Evolutionary conservation across 2,329 filamentous ascomycete genomes (phyloP).

Genomic region (Scytalidium lignicola): DNA sequence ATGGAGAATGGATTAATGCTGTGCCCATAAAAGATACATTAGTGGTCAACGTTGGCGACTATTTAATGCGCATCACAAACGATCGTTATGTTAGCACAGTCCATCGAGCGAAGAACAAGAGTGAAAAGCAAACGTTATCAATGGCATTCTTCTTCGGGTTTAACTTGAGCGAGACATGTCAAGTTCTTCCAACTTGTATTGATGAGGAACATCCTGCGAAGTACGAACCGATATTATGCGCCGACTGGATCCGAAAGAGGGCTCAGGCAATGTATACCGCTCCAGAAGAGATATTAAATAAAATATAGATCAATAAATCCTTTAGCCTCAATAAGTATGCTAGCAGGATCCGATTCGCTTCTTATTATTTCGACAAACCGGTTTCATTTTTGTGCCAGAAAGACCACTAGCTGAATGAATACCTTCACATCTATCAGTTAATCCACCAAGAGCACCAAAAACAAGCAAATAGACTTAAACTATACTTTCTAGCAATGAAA

Average conservation of each 20-base stretch:
- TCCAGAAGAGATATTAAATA: too few species aligned
- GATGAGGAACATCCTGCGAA: conserved; percentile 36
- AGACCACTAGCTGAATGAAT: too few species aligned
- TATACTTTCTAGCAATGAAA: too few species aligned
- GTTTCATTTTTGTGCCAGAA: too few species aligned
- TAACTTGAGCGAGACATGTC: conserved; percentile 41
- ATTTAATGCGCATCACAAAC: conserved; percentile 40
- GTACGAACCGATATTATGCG: conserved; percentile 42
- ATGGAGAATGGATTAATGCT: conserved; percentile 34
- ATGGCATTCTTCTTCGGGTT: conserved; percentile 48
- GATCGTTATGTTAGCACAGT: conserved; percentile 40
- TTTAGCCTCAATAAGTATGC: too few species aligned
- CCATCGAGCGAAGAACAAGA: conserved; percentile 39
- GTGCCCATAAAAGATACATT: conserved; percentile 35
- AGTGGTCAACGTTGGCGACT: conserved; percentile 44
- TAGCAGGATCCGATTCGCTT: too few species aligned
- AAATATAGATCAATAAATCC: too few species aligned
- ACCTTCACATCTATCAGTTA: too few species aligned
- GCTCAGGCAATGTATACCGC: too few species aligned
- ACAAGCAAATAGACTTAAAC: too few species aligned
- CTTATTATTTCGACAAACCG: too few species aligned
- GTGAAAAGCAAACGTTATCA: conserved; percentile 35
- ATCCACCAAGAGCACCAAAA: too few species aligned
- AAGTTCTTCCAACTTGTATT: conserved; percentile 38
- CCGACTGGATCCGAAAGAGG: conserved; percentile 24